Base-by-base conservation (phyloP, 2,329 filamentous ascomycete genomes). In the Verticillium tricorpus region DNA sequence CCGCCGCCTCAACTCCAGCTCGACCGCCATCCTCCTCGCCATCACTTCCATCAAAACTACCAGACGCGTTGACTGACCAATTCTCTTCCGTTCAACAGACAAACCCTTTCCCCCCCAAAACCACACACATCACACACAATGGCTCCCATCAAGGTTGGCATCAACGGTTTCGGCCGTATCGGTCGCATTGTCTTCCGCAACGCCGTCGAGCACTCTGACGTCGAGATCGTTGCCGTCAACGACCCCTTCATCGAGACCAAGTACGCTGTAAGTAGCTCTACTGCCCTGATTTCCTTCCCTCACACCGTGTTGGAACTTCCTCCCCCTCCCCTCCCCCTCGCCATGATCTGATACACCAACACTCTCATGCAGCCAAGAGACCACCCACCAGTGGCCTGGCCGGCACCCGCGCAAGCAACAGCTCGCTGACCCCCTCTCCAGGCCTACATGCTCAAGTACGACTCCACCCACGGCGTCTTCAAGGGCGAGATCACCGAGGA, bases 371-470 rank as follows among this genome's bases (percentile, higher is more conserved):
- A 25, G 22, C 14, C 52, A 25, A 55, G 28, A 55, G 59, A 11
- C 22, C 40, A 22, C 40, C 25, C 25, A n/a, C 40, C 40, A 8
- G 40, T n/a, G 22, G 22, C 17, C 22, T 32, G 52, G 31, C n/a
- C 7, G 28, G 28, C 28, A 28, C 28, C 28, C 28, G 28, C 28
- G 17, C 58, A 62, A 31, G n/a, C 58, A 56, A 68, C 25, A 34
- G 5, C 12, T 31, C 25, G 25, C 61, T 66, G 54, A 64, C 68
- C 37, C 50, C 60, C 59, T 58, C 40, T 39, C 63, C 67, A 97
- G 93, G 92, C 91, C 77, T 98, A 98, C 89, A 98, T 98, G 95
- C 90, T 99, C 84, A 96, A 96, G 87, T 98, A 98, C 81, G 95
- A 99, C 86, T 93, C 91, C 73, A 93, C 91, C 80, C 95, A 99